Conservation (phyloP, 2,329 filamentous ascomycete genomes). For the Gnomoniopsis smithogilvyi region DNA sequence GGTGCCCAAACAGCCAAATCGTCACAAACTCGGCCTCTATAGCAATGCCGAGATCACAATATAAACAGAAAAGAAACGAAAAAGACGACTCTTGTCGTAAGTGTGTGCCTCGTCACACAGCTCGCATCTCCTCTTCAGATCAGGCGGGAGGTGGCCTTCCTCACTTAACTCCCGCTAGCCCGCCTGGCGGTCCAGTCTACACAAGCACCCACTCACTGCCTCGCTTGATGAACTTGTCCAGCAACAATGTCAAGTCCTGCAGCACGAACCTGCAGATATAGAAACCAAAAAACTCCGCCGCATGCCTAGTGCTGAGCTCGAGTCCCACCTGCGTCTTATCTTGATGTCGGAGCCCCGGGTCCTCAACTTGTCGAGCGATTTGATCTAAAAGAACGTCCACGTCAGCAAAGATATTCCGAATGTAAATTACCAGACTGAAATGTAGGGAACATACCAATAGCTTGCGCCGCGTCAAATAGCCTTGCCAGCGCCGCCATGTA, state of each 20-base stretch:
- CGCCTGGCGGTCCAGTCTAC: constrained; percentile 16
- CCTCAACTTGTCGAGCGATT: constrained; percentile 93
- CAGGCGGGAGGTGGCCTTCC: too few relatives aligned
- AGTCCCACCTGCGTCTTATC: constrained; percentile 94
- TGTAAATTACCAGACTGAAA: background rate
- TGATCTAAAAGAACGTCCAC: constrained; percentile 59
- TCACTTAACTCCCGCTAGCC: too few relatives aligned
- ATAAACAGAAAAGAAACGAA: too few relatives aligned
- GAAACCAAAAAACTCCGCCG: constrained; percentile 96
- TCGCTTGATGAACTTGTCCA: constrained; percentile 97
- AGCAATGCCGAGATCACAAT: too few relatives aligned
- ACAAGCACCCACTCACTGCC: constrained; percentile 85
- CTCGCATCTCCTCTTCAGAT: too few relatives aligned
- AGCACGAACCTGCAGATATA: constrained; percentile 96
- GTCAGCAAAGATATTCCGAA: background rate
- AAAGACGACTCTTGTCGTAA: too few relatives aligned
- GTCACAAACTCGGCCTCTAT: too few relatives aligned
- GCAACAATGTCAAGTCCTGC: constrained; percentile 73
- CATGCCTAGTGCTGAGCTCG: constrained; percentile 88
- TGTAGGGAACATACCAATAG: constrained; percentile 66
- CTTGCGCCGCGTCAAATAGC: constrained; percentile 89
- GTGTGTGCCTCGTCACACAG: too few relatives aligned
- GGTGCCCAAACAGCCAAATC: too few relatives aligned
- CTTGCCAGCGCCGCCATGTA: constrained; percentile 91
- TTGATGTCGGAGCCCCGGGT: constrained; percentile 86